Evolutionary conservation across 2,329 filamentous ascomycete genomes (phyloP).

Genomic region (Fusarium palustre): DNA sequence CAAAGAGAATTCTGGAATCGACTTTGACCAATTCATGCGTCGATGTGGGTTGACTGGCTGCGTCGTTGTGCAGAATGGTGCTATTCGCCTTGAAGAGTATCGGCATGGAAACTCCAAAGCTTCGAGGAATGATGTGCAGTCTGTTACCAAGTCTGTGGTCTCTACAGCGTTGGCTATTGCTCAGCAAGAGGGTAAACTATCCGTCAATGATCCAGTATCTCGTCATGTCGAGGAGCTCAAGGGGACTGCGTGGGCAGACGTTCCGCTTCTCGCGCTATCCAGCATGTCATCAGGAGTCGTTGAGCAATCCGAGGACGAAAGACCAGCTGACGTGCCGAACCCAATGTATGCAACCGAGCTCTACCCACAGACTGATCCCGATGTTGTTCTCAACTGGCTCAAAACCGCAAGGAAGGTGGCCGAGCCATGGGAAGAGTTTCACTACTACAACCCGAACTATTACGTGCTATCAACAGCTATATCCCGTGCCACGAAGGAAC

Average conservation of each 20-base stretch:
- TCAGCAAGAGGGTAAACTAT: slow-evolving; percentile 28
- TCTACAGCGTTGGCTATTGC: slow-evolving; percentile 28
- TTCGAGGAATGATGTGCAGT: slow-evolving; percentile 32
- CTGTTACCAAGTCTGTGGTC: slow-evolving; percentile 32
- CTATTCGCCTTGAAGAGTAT: slow-evolving; percentile 28
- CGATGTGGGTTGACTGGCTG: slow-evolving; percentile 32
- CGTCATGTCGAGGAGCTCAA: slow-evolving; percentile 25
- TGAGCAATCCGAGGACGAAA: slow-evolving; percentile 27
- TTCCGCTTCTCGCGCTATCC: slow-evolving; percentile 28
- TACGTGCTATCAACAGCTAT: slow-evolving; percentile 31
- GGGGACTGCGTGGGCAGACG: slow-evolving; percentile 30
- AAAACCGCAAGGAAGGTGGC: slow-evolving; percentile 30
- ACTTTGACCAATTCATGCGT: slow-evolving; percentile 22
- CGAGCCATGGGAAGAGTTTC: slow-evolving; percentile 39
- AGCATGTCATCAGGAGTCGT: slow-evolving; percentile 36
- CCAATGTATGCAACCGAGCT: slow-evolving; percentile 39
- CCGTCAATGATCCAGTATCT: slow-evolving; percentile 27
- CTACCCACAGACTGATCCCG: slow-evolving; percentile 23
- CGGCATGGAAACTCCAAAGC: slow-evolving; percentile 30
- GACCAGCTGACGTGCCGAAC: slow-evolving; percentile 25
- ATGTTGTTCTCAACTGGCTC: slow-evolving; percentile 30
- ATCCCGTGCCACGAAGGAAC: slow-evolving; percentile 22
- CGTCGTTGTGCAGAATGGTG: slow-evolving; percentile 18
- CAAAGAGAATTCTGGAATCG: not conserved
- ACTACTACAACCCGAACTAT: slow-evolving; percentile 40